Evolutionary conservation across 805 yeast genomes (phyloP).

Genomic region (Hanseniaspora mollemarum): DNA sequence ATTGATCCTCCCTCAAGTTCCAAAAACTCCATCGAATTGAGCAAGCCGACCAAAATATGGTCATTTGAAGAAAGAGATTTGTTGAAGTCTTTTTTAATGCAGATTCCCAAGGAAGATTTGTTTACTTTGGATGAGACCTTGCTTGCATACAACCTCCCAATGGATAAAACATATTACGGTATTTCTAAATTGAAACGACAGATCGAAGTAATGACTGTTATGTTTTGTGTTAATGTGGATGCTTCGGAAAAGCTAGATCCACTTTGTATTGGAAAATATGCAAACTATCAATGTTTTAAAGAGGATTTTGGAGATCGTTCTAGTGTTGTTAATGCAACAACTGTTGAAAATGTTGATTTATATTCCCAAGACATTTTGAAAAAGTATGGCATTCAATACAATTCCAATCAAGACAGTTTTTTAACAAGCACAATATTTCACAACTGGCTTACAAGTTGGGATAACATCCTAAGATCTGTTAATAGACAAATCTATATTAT

Average conservation of each 20-base stretch:
- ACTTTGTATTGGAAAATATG: constrained; percentile 48
- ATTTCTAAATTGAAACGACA: constrained; percentile 29
- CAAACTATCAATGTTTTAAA: constrained; percentile 35
- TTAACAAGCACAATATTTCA: constrained; percentile 51
- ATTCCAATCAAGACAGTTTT: constrained; percentile 52
- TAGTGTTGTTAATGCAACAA: neutral
- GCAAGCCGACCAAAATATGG: constrained; percentile 46
- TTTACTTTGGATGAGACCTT: constrained; percentile 53
- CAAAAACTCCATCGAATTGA: constrained; percentile 41
- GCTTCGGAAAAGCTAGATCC: constrained; percentile 56
- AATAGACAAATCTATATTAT: constrained; percentile 44
- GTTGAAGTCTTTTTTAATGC: constrained; percentile 36
- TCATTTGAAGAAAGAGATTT: constrained; percentile 44
- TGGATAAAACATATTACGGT: constrained; percentile 44
- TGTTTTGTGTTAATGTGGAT: constrained; percentile 52
- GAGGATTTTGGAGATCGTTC: constrained; percentile 26
- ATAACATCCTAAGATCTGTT: constrained; percentile 38
- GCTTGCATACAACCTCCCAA: constrained; percentile 47
- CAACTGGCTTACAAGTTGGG: constrained; percentile 49
- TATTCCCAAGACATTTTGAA: constrained; percentile 38
- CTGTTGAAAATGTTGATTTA: neutral
- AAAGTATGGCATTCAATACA: constrained; percentile 43
- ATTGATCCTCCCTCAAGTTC: constrained; percentile 33
- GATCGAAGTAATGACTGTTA: constrained; percentile 40
- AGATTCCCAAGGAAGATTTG: constrained; percentile 41